Evolutionary conservation across 306 rosid species (phyloP), one percentile per base, ranked within the genome.

Genomic region (Vicia sativa): DNA sequence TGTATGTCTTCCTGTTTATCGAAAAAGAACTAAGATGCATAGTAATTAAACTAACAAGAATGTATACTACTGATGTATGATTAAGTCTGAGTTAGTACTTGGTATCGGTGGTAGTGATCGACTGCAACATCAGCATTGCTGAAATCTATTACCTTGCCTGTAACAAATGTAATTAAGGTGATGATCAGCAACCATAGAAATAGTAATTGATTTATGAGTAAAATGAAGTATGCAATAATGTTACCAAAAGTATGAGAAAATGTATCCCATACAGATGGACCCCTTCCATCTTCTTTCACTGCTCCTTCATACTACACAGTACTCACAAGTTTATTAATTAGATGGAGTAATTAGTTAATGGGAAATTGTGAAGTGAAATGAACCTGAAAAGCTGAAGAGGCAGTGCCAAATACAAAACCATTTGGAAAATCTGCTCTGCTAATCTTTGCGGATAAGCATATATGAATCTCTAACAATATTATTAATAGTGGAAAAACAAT

Each of bases 311-410:
- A 86, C 98, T 93, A 34, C 2, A 7, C 8, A 21, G 23, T n/a
- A n/a, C n/a, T n/a, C n/a, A n/a, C n/a, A n/a, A n/a, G n/a, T n/a
- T n/a, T n/a, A n/a, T n/a, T n/a, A n/a, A n/a, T n/a, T n/a, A n/a
- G n/a, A n/a, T n/a, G n/a, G n/a, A n/a, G n/a, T n/a, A n/a, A n/a
- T n/a, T n/a, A n/a, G n/a, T 37, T 7, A 37, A 37, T n/a, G 18
- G 15, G 7, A 1, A 26, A n/a, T 13, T 2, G n/a, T n/a, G n/a
- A n/a, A n/a, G n/a, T n/a, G n/a, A 1, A 13, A 26, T 6, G 13
- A 79, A 93, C 99, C 97, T 88, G 99, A 78, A 85, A 93, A 72
- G 97, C 96, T 56, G 99, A 82, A 67, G 99, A 90, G n/a, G 99
- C 97, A 15, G 97, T 93, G 6, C 99, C 99, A 41, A 93, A 93